Evolutionary conservation across 192 early-diverging fungal species (phyloP), one percentile per base, ranked within the genome.

Genomic region (Chytriomyces confervae): DNA sequence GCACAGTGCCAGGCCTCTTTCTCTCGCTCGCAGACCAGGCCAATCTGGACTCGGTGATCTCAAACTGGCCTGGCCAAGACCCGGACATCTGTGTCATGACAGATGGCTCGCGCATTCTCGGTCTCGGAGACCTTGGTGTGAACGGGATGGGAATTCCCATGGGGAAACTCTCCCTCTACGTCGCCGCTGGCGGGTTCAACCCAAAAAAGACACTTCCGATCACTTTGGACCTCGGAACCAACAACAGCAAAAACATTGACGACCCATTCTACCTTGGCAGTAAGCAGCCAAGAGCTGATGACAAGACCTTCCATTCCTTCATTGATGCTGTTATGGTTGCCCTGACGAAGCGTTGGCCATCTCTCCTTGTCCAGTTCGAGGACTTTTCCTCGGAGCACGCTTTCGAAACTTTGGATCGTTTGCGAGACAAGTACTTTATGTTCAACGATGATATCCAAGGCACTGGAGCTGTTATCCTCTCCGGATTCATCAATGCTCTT

Each of bases 381-480:
- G 97, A 98, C 80, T 99, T 96, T 75, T 94, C 93, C 27, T 92
- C 94, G 9, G 94, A 95, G 76, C 95, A 97, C 64, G 94, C 97
- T 9, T 97, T 97, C 80, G 92, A 88, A 18, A 84, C 95, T 45
- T 83, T 98, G 61, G 89, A 91, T 20, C 87, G 91, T 44, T 96
- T 95, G 83, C 89, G 93, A 70, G 62, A 91, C 77, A 83, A 87
- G 23, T 91, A 90, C 49, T 89, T 94, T 66, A 93, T 91, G 82
- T 99, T 99, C 83, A 99, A 99, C 83, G 97, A 99, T 74, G 95
- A 96, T 76, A 95, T 96, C 71, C 94, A 95, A 50, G 94, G 95
- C 48, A 96, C 95, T 27, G 97, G 97, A 63, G 95, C 94, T 69
- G 96, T 98, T 20, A 93, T 98, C 77, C 88, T 97, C 18, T 91